Evolutionary conservation across 371 early-diverging fungal species (phyloP).

Genomic region (Coemansia sp.): DNA sequence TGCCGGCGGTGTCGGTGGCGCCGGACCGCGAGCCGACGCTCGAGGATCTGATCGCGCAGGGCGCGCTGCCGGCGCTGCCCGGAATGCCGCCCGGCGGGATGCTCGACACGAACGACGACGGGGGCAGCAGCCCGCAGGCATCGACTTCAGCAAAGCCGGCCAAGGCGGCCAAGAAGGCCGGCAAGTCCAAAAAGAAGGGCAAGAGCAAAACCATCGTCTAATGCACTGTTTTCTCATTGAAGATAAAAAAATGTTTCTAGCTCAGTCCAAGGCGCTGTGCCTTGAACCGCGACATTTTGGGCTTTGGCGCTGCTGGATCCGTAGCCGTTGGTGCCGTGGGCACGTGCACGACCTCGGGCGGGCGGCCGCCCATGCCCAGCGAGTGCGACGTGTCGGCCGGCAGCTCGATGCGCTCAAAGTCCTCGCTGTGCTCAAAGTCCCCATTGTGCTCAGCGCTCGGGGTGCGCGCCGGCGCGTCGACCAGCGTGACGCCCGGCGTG

Average conservation of each 20-base stretch:
- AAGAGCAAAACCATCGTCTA: too few relatives aligned
- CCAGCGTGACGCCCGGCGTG: slow-evolving; percentile 17
- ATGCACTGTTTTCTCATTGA: background rate
- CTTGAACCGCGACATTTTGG: slow-evolving; percentile 48
- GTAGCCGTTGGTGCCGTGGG: background rate
- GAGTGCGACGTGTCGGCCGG: slow-evolving; percentile 5
- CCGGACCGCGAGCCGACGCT: slow-evolving; percentile 34
- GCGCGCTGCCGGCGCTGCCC: slow-evolving; percentile 41
- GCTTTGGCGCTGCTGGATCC: slow-evolving; percentile 2
- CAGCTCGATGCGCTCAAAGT: slow-evolving; percentile 23
- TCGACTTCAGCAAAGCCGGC: too few relatives aligned
- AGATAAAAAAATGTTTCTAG: background rate
- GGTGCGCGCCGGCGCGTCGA: slow-evolving; percentile 3
- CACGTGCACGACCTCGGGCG: slow-evolving; percentile 22
- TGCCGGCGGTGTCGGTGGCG: slow-evolving; percentile 17
- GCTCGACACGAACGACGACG: too few relatives aligned
- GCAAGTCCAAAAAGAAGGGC: too few relatives aligned
- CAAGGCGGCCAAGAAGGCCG: background rate
- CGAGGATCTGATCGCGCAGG: slow-evolving; percentile 37
- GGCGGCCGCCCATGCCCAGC: background rate
- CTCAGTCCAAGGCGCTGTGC: slow-evolving; percentile 34
- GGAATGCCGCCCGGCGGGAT: slow-evolving; percentile 16
- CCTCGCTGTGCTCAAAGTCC: background rate
- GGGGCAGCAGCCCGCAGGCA: too few relatives aligned
- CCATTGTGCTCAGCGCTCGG: background rate